Conservation (phyloP, 768 basidiomycete species). For the Filobasidium floriforme region DNA sequence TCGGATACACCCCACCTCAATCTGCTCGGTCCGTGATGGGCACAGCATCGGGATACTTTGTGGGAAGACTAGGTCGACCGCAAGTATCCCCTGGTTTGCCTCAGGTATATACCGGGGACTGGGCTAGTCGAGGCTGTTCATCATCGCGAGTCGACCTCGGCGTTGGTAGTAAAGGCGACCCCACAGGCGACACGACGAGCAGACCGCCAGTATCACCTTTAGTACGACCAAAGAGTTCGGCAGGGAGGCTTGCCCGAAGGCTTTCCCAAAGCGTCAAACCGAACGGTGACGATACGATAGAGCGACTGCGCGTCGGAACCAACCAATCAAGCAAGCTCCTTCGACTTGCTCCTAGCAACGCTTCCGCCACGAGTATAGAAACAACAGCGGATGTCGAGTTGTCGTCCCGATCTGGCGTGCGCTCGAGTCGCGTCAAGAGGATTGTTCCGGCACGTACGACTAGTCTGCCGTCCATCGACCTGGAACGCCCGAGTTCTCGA, state of each 20-base stretch:
- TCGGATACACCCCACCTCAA: slow-evolving; percentile 55
- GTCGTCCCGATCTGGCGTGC: too few species aligned
- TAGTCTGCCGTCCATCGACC: slow-evolving; percentile 21
- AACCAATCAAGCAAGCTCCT: too few species aligned
- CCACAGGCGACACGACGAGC: not conserved
- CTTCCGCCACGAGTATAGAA: too few species aligned
- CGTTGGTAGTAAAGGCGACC: too few species aligned
- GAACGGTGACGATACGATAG: too few species aligned
- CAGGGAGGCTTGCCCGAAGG: not conserved
- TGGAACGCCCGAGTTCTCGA: not conserved
- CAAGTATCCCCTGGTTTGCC: not conserved
- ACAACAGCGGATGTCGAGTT: too few species aligned
- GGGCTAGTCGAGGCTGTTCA: too few species aligned
- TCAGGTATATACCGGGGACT: too few species aligned
- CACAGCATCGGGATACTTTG: not conserved
- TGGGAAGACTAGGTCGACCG: not conserved
- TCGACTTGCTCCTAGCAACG: too few species aligned
- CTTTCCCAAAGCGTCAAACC: not conserved
- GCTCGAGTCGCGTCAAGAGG: not conserved
- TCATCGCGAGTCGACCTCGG: too few species aligned
- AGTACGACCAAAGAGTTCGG: not conserved
- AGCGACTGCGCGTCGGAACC: too few species aligned
- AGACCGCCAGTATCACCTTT: not conserved
- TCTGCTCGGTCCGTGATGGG: not conserved
- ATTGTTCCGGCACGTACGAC: not conserved